Evolutionary conservation across 345 rosid genomes (phyloP).

Genomic region (Firmiana major): DNA sequence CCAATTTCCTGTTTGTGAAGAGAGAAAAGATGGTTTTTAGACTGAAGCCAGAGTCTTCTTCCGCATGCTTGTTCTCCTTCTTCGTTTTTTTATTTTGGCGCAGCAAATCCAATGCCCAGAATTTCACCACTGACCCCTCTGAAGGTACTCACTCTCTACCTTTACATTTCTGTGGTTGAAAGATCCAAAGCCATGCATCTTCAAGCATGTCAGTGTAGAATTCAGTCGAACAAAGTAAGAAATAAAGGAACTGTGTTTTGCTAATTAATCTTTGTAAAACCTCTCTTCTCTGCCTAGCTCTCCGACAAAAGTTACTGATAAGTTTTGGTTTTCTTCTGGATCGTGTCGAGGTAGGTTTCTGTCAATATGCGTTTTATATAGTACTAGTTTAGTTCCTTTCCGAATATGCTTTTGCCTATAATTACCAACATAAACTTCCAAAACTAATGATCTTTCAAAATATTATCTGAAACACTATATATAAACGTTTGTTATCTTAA

Average conservation of each 20-base stretch:
- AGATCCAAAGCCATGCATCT: not conserved
- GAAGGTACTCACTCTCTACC: not conserved
- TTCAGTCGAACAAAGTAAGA: not conserved
- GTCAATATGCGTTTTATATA: not conserved
- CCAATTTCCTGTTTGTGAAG: not conserved
- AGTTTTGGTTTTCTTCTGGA: not conserved
- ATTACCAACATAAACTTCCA: not conserved
- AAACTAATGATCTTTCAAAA: too few species aligned
- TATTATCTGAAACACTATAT: too few species aligned
- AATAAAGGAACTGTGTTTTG: not conserved
- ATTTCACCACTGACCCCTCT: not conserved
- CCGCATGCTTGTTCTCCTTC: not conserved
- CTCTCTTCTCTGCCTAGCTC: not conserved
- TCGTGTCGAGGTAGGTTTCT: not conserved
- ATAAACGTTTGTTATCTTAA: too few species aligned
- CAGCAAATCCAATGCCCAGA: not conserved
- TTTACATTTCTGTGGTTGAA: not conserved
- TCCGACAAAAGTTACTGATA: not conserved
- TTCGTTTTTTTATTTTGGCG: not conserved
- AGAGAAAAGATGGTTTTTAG: not conserved
- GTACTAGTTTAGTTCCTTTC: not conserved
- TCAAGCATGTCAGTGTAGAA: not conserved
- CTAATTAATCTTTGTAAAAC: too few species aligned
- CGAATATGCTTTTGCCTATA: not conserved
- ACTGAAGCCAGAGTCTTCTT: not conserved